These are phyloP conservation scores for Hypoxylon lienhwacheense DNA, from an alignment of 495 filamentous ascomycete species.

Conservation along the genomic window DNA sequence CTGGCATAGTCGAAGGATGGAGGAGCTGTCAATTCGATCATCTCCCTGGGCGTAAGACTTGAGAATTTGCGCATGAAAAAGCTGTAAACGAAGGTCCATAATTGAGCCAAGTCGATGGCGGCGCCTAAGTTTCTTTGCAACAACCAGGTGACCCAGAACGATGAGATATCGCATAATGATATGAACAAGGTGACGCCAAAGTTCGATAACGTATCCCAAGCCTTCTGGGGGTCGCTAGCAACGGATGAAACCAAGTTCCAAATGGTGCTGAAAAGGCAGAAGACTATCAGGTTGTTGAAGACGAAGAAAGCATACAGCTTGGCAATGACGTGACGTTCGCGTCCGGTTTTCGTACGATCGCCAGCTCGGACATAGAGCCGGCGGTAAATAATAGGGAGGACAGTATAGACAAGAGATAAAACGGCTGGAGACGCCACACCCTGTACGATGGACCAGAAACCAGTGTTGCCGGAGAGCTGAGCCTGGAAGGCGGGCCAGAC, in stretches of 20 bases:
- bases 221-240: conserved; percentile 54
- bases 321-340: conserved; percentile 88
- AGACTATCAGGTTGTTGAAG: conserved; percentile 94
- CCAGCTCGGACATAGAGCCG: conserved; percentile 75
- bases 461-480: conserved; percentile 61
- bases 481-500: conserved; percentile 78
- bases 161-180: conserved; percentile 74
- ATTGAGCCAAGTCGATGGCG: conserved; percentile 83
- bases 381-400: conserved; percentile 89
- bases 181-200: conserved; percentile 64
- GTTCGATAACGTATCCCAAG: conserved; percentile 69
- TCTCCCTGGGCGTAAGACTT: conserved; percentile 84
- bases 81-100: conserved; percentile 76
- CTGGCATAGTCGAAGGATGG: conserved; percentile 91
- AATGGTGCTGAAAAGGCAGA: conserved; percentile 81
- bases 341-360: conserved; percentile 85
- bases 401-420: conserved; percentile 83
- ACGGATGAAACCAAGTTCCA: conserved; percentile 72
- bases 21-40: conserved; percentile 92
- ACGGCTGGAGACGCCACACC: conserved; percentile 92
- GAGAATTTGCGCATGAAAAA: conserved; percentile 82
- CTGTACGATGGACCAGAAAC: conserved; percentile 83
- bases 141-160: conserved; percentile 93
- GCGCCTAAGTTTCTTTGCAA: conserved; percentile 91
- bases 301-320: conserved; percentile 97